These are phyloP conservation scores for Penicillium polonicum DNA, from an alignment of 2,329 filamentous ascomycete genomes.

Conservation along the genomic window DNA sequence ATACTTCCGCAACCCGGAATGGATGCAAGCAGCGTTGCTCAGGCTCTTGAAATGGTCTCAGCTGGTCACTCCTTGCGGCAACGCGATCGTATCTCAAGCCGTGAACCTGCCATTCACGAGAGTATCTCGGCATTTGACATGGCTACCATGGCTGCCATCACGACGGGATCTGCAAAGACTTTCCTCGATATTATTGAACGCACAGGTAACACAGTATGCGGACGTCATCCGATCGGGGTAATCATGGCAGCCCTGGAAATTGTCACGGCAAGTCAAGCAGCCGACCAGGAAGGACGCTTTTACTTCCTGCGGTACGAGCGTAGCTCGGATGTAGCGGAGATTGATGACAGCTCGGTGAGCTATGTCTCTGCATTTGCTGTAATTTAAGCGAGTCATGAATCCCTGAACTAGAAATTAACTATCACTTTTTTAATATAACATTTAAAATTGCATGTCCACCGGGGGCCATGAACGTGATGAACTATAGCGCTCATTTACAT, in stretches of 20 bases:
- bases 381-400: conserved; percentile 44
- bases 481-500: neutral
- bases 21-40: conserved; percentile 25
- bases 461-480: neutral
- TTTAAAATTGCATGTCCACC: neutral
- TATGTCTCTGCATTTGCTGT: conserved; percentile 91
- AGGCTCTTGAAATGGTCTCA: conserved; percentile 31
- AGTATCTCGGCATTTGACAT: conserved; percentile 79
- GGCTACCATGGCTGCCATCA: conserved; percentile 79
- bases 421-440: neutral
- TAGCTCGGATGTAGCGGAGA: conserved; percentile 69
- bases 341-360: conserved; percentile 81
- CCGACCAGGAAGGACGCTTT: conserved; percentile 57
- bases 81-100: conserved; percentile 34
- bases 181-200: conserved; percentile 68
- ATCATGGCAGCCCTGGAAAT: conserved; percentile 83
- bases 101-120: conserved; percentile 67
- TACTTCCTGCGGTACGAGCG: conserved; percentile 83
- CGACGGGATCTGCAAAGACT: conserved; percentile 66
- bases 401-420: neutral
- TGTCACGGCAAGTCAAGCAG: conserved; percentile 45
- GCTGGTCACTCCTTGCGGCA: conserved; percentile 31
- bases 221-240: conserved; percentile 90
- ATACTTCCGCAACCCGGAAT: conserved; percentile 41
- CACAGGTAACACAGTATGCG: conserved; percentile 91